phyloP scores from a whole-genome alignment of 805 yeast genomes.

The Wickerhamiella nectarea region DNA sequence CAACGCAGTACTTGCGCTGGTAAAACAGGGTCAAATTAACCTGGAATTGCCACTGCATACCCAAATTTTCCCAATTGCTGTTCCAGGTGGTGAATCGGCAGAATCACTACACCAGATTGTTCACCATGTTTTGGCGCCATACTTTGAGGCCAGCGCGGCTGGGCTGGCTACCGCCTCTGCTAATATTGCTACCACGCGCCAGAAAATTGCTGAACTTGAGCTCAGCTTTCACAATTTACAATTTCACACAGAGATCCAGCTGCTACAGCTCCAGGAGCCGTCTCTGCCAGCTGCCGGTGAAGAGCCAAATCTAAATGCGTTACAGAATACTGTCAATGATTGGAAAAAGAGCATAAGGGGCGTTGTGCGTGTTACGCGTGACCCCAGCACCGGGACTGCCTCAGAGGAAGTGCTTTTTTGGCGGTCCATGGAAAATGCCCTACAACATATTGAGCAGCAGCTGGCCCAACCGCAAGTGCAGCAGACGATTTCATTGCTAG shows the following conservation, averaged over 20 bases:
- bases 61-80: slow-evolving; percentile 2
- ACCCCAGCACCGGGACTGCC: slow-evolving; percentile 42
- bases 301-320: slow-evolving; percentile 43
- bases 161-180: neutral
- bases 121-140: slow-evolving; percentile 51
- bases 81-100: slow-evolving; percentile 6
- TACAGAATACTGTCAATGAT: slow-evolving; percentile 55
- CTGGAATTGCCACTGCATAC: slow-evolving; percentile 13
- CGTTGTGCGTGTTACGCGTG: slow-evolving; percentile 40
- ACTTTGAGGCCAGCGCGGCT: slow-evolving; percentile 37
- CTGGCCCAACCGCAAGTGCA: slow-evolving; percentile 39
- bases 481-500: slow-evolving; percentile 45
- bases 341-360: slow-evolving; percentile 59
- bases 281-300: slow-evolving; percentile 12
- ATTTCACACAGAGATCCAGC: slow-evolving; percentile 51
- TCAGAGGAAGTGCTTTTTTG: slow-evolving; percentile 68
- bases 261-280: slow-evolving; percentile 22
- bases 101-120: slow-evolving; percentile 41
- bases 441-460: slow-evolving; percentile 45
- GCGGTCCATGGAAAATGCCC: slow-evolving; percentile 53
- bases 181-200: slow-evolving; percentile 11
- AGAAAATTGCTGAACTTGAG: slow-evolving; percentile 37
- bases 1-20: slow-evolving; percentile 7
- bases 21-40: slow-evolving; percentile 6
- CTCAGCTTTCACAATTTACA: slow-evolving; percentile 53